Evolutionary conservation across 2,329 filamentous ascomycete genomes (phyloP).

Genomic region (Tolypocladium amazonense): DNA sequence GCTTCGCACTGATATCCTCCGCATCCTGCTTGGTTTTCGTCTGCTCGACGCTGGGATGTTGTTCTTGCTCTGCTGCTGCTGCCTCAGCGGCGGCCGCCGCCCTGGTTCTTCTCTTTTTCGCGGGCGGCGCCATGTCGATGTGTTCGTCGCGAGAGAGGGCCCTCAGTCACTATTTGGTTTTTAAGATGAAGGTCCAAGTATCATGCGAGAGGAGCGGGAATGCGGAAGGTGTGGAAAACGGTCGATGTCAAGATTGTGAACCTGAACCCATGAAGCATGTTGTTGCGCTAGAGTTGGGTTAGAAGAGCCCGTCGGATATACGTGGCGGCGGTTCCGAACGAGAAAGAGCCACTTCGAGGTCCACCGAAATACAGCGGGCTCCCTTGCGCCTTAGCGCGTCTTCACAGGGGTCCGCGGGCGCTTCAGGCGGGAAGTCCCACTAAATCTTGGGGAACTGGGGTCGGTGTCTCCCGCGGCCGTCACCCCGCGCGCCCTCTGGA

Average conservation of each 20-base stretch:
- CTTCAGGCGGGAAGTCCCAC: slow-evolving; percentile 2
- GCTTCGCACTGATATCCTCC: neutral
- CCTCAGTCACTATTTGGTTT: neutral
- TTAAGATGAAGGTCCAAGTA: neutral
- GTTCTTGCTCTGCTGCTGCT: neutral
- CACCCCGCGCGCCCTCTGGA: neutral
- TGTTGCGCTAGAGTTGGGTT: neutral
- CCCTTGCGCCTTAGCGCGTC: neutral
- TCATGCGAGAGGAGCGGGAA: neutral
- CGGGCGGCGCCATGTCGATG: slow-evolving; percentile 14
- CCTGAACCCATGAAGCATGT: neutral
- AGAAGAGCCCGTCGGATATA: slow-evolving; percentile 2
- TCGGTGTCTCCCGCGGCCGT: neutral
- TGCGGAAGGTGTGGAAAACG: neutral
- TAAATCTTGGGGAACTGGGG: slow-evolving; percentile 1
- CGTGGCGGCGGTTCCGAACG: slow-evolving; percentile 5
- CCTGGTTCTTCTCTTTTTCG: slow-evolving; percentile 15
- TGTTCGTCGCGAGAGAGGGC: no score
- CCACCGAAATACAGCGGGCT: neutral
- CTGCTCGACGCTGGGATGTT: neutral
- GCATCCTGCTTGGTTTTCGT: neutral
- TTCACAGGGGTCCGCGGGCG: neutral
- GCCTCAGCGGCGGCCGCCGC: slow-evolving; percentile 3
- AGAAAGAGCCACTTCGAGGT: neutral
- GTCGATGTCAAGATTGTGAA: neutral